Base-by-base conservation (phyloP, 805 yeast species). In the Lipomyces japonicus region DNA sequence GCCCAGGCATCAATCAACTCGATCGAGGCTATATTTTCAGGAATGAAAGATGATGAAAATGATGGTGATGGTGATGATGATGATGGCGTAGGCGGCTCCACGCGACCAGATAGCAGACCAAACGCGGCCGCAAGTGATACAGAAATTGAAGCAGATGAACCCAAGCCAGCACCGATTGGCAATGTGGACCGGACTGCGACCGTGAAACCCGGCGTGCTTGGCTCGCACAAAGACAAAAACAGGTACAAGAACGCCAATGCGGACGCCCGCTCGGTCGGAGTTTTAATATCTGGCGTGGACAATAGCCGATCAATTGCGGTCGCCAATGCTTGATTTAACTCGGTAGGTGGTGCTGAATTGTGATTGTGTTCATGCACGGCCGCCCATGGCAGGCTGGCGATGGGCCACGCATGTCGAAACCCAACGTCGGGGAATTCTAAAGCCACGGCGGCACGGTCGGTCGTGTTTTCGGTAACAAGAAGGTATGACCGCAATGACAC, bases 141-240 rank as follows among this genome's bases (percentile, higher is more conserved):
- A 1, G 95, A 79, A 16, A 87, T 78, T 2, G 96, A 81, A 0
- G 97, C 97, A 39, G 95, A 86, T 1, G 96, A 86, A 0, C 98
- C 98, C 42, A 93, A 74, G 0, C 98, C 98, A 0, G 98, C 97
- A 35, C 98, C 97, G 42, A 91, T 84, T 0, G 98, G 98, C 43
- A 90, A 71, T 1, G 95, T 82, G 0, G 96, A 86, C 50, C 90
- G 78, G 14, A 86, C 80, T 2, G 81, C 74, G 65, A 84, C 87
- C 30, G 73, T 74, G 53, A 75, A 63, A 3, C 85, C 86, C 1
- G 72, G 73, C 1, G 72, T 68, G 0, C 65, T 57, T 9, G 73
- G 70, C 4, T 65, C 56, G 58, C 89, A 79, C 26, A 87, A 66
- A 48, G 76, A 76, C 48, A 80, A 67, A 65, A 82, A 86, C 39